Percentiles rank a stretch among this genome's conserved stretches.
These are phyloP conservation scores for Plasmodium knowlesi DNA, from an alignment of 169 alveolate species.

Conservation along the genomic window DNA sequence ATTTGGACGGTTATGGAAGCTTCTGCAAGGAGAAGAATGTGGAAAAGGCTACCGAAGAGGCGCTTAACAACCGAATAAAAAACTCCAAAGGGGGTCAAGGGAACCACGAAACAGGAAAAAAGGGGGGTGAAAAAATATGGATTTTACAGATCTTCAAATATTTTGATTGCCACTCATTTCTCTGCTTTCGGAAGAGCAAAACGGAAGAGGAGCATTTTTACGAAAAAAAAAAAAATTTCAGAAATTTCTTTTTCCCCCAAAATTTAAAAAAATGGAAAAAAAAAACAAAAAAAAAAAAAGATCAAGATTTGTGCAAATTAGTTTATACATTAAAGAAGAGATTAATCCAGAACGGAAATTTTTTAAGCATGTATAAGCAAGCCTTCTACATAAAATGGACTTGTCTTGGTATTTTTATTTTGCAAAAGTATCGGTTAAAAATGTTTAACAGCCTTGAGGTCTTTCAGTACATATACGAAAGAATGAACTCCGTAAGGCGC, in stretches of 20 bases:
- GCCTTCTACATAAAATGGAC: conserved; percentile 36
- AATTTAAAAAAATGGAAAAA: conserved; percentile 2
- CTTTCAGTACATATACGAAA: conserved; percentile 37
- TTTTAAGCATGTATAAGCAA: conserved; percentile 35
- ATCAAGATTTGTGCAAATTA: not conserved
- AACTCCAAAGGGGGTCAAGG: not conserved
- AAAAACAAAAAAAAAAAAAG: not conserved
- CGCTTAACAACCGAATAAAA: not conserved
- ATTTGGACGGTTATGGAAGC: conserved; percentile 24
- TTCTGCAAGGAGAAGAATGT: not conserved
- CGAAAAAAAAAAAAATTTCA: conserved; percentile 30
- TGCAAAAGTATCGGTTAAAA: conserved; percentile 25
- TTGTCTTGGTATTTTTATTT: conserved; percentile 43
- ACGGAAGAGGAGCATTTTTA: conserved; percentile 52
- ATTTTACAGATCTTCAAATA: conserved; percentile 47
- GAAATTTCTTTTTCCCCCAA: conserved; percentile 30
- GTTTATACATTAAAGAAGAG: conserved; percentile 4
- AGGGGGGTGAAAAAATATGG: conserved; percentile 4
- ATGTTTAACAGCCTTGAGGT: not conserved
- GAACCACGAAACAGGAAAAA: not conserved
- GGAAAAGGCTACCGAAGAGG: not conserved
- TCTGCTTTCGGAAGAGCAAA: conserved; percentile 28
- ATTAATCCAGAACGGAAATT: conserved; percentile 13
- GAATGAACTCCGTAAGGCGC: conserved; percentile 1
- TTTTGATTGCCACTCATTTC: conserved; percentile 38